A percentile compares a stretch with the other conserved stretches of the same genome.
Conservation (phyloP, 371 early-diverging fungal species). For the Saksenaea vasiformis region DNA sequence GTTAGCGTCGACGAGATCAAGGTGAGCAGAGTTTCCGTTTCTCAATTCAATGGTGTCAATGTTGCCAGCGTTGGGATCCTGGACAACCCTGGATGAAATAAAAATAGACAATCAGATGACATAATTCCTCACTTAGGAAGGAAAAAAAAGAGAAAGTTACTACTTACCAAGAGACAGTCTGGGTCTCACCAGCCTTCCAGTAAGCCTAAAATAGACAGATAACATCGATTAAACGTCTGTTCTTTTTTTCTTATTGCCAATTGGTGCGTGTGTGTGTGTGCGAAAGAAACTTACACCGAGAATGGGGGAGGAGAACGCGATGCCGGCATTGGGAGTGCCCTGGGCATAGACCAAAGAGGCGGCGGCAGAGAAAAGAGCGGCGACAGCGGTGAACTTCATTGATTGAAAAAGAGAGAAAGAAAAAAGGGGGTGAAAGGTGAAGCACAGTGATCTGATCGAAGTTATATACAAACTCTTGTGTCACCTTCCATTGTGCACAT, state of each 20-base stretch:
- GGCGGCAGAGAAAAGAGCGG: conserved; percentile 12
- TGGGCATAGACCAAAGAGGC: conserved; percentile 13
- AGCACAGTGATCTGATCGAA: conserved; percentile 2
- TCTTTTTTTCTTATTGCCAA: neutral
- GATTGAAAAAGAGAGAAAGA: conserved; percentile 3
- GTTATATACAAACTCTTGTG: neutral
- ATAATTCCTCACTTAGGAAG: neutral
- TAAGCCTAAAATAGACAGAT: neutral
- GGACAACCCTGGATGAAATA: conserved; percentile 4
- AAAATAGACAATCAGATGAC: neutral
- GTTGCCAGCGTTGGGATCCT: conserved; percentile 4
- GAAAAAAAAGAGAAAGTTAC: neutral
- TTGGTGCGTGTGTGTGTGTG: too few relatives aligned
- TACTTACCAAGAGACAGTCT: conserved; percentile 9
- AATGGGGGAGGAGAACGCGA: conserved; percentile 11
- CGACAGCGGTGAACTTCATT: conserved; percentile 19
- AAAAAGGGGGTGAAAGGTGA: conserved; percentile 5
- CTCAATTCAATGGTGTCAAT: conserved; percentile 11
- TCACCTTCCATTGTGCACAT: conserved; percentile 6
- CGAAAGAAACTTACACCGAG: conserved; percentile 8
- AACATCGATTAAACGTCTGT: neutral
- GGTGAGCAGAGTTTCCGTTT: conserved; percentile 6
- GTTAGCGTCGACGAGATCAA: conserved; percentile 5
- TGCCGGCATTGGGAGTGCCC: conserved; percentile 8
- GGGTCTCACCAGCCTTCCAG: conserved; percentile 10